Conservation (phyloP, 2,329 filamentous ascomycete genomes). For the Aplosporella prunicola region DNA sequence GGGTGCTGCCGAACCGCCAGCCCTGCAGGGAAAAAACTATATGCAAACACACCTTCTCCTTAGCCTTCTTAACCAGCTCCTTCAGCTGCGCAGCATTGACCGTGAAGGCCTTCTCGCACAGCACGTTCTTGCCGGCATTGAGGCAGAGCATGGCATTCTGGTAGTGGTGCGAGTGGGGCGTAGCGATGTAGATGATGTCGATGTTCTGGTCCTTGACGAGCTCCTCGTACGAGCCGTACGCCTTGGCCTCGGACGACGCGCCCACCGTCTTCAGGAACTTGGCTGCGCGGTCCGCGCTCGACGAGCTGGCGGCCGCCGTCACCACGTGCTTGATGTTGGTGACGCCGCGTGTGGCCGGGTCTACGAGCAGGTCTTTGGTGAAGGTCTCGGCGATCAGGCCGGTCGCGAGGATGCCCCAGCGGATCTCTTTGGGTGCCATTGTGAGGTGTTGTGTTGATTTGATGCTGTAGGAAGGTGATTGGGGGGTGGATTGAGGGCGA, state of each 20-base stretch:
- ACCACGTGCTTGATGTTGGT: constrained; percentile 67
- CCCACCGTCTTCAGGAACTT: constrained; percentile 64
- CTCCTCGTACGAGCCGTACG: constrained; percentile 75
- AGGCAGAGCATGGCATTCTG: constrained; percentile 82
- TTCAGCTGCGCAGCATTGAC: constrained; percentile 70
- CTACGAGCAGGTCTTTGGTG: constrained; percentile 66
- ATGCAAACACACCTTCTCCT: constrained; percentile 44
- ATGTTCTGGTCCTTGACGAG: constrained; percentile 69
- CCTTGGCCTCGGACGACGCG: constrained; percentile 56
- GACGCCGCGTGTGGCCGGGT: constrained; percentile 60
- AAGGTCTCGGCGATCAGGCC: constrained; percentile 45
- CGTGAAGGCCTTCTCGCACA: constrained; percentile 87
- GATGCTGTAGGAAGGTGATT: too few species aligned
- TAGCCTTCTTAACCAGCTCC: constrained; percentile 62
- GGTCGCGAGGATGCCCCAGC: constrained; percentile 41
- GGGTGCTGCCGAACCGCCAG: too few species aligned
- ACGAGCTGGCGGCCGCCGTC: constrained; percentile 71
- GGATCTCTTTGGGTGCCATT: constrained; percentile 25
- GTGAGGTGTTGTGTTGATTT: background rate
- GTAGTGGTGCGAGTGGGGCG: constrained; percentile 87
- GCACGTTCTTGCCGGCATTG: constrained; percentile 73
- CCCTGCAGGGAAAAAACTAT: constrained; percentile 14
- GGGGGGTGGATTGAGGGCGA: background rate
- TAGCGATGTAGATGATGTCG: constrained; percentile 82
- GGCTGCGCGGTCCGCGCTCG: constrained; percentile 57